phyloP scores from a whole-genome alignment of 345 rosid genomes.

The Schrenkiella parvula region DNA sequence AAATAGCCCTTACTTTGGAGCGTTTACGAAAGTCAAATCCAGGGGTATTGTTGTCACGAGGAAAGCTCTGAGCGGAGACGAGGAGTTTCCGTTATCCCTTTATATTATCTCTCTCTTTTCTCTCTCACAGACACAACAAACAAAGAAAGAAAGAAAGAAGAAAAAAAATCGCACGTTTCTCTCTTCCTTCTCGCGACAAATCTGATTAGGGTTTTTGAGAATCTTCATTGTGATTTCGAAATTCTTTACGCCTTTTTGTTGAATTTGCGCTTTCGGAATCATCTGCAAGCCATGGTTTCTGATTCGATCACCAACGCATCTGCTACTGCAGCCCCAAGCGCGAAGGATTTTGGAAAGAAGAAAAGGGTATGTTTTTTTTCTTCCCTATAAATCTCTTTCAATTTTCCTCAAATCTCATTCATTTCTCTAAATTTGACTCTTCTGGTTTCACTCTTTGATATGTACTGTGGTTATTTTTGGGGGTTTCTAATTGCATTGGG shows the following conservation, averaged over 20 bases:
- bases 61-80: slow-evolving; percentile 46
- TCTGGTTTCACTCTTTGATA: not conserved
- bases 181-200: slow-evolving; percentile 24
- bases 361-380: slow-evolving; percentile 49
- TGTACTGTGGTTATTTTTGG: not conserved
- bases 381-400: not conserved
- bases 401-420: not conserved
- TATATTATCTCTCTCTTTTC: slow-evolving; percentile 20
- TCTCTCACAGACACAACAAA: slow-evolving; percentile 19
- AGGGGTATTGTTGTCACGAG: slow-evolving; percentile 16
- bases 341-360: slow-evolving; percentile 64
- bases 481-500: slow-evolving; percentile 12
- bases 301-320: slow-evolving; percentile 58
- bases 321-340: slow-evolving; percentile 44
- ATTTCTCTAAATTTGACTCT: not conserved
- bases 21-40: slow-evolving; percentile 9
- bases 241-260: not conserved
- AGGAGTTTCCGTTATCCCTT: slow-evolving; percentile 76
- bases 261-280: not conserved
- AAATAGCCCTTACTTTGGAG: not conserved
- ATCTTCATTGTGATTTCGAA: slow-evolving; percentile 7
- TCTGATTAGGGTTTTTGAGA: slow-evolving; percentile 56
- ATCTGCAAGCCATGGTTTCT: slow-evolving; percentile 48
- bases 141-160: not conserved
- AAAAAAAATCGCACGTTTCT: slow-evolving; percentile 31